A percentile compares a stretch with the other conserved stretches of the same genome.
Conservation (phyloP, 352 stramenopile species). For the Phytophthora macrochlamydospora region DNA sequence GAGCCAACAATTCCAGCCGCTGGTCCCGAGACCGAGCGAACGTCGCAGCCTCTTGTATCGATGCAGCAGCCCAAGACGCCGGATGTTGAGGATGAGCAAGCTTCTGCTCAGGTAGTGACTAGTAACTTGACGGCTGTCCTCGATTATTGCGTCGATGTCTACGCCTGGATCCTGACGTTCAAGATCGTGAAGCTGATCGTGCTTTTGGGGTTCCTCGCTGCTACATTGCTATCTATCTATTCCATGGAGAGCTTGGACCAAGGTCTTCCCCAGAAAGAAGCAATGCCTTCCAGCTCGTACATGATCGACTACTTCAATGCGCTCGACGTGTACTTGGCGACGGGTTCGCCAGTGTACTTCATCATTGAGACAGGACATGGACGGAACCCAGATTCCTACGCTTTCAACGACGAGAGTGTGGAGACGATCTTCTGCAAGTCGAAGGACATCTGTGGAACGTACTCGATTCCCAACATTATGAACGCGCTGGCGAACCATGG, state of each 20-base stretch:
- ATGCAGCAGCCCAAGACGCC: constrained; percentile 38
- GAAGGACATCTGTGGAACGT: constrained; percentile 59
- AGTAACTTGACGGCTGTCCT: constrained; percentile 32
- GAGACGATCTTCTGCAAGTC: constrained; percentile 62
- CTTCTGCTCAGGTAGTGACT: constrained; percentile 18
- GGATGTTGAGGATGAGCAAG: constrained; percentile 15
- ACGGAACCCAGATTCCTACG: constrained; percentile 50
- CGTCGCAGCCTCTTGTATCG: constrained; percentile 27
- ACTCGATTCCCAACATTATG: constrained; percentile 67
- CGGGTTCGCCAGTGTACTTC: constrained; percentile 65
- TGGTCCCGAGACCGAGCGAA: constrained; percentile 21
- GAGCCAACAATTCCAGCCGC: constrained; percentile 9
- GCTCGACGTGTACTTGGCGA: constrained; percentile 58
- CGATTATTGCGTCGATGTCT: constrained; percentile 50
- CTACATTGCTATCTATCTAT: constrained; percentile 57
- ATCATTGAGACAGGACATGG: constrained; percentile 64
- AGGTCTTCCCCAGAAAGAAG: constrained; percentile 60
- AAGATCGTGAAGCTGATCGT: constrained; percentile 57
- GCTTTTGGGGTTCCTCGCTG: constrained; percentile 49
- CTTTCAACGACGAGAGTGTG: constrained; percentile 49
- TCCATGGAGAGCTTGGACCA: constrained; percentile 59
- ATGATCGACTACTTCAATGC: constrained; percentile 72
- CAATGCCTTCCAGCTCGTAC: constrained; percentile 71
- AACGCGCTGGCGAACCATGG: constrained; percentile 58
- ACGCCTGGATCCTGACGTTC: constrained; percentile 51